Evolutionary conservation across 164 flowering plant species (phyloP).

Genomic region (Sextonia rubra): DNA sequence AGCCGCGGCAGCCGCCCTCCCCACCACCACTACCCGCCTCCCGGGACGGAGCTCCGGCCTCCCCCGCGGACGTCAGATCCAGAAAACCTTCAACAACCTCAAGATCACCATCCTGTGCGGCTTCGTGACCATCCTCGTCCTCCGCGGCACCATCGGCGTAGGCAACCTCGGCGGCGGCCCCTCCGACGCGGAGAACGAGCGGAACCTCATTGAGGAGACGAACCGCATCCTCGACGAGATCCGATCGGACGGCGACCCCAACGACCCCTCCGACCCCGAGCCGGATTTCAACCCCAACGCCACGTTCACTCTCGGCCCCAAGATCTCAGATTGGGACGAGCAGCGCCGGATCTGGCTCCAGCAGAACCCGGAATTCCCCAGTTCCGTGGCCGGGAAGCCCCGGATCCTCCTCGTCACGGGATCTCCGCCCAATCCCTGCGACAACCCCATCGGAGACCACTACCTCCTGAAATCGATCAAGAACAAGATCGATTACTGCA

Average conservation of each 20-base stretch:
- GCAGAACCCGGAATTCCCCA: slow-evolving; percentile 58
- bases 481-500: slow-evolving; percentile 90
- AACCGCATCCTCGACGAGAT: slow-evolving; percentile 68
- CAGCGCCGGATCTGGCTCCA: slow-evolving; percentile 61
- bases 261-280: slow-evolving; percentile 20
- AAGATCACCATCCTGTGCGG: slow-evolving; percentile 90
- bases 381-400: slow-evolving; percentile 39
- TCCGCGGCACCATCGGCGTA: slow-evolving; percentile 83
- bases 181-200: slow-evolving; percentile 39
- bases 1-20: slow-evolving; percentile 16
- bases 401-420: slow-evolving; percentile 72
- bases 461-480: slow-evolving; percentile 65
- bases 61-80: slow-evolving; percentile 67
- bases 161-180: slow-evolving; percentile 40
- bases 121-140: slow-evolving; percentile 81
- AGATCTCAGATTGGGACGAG: slow-evolving; percentile 55
- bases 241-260: slow-evolving; percentile 59
- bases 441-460: slow-evolving; percentile 87
- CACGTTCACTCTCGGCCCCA: slow-evolving; percentile 69
- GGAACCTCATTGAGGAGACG: slow-evolving; percentile 48
- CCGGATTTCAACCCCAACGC: slow-evolving; percentile 26
- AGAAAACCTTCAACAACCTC: slow-evolving; percentile 75
- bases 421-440: slow-evolving; percentile 82
- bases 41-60: slow-evolving; percentile 4
- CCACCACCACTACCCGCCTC: slow-evolving; percentile 30